Evolutionary conservation across 371 early-diverging fungal genomes (phyloP), one percentile per base, ranked within the genome.

Genomic region (Mucor velutinosus): DNA sequence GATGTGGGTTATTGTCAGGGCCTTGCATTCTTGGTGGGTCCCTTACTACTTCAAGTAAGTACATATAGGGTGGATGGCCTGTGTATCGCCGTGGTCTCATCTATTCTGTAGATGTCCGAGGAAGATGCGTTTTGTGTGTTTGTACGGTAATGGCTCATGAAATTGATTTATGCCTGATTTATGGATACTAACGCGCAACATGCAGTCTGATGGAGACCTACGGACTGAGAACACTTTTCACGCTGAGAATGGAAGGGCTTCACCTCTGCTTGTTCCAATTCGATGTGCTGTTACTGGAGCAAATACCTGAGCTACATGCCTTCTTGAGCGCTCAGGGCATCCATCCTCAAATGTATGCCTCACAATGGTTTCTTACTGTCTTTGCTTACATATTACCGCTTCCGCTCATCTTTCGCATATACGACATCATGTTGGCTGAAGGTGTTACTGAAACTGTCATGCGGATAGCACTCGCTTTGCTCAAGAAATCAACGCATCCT

Each of bases 1-100:
- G 90, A 94, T 64, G 93, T 97, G 19, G 99, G 99, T 4, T 95
- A 98, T 76, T 98, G 98, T 79, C 98, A 98, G 84, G 98, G 98
- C 25, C 81, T 98, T 19, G 92, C 95, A 15, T 97, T 97, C 75
- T 76, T 98, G 37, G 96, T 93, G 1, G 98, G 95, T 7, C 93
- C 96, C 15, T 69, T 98, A 67, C 80, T 98, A 60, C 86, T 95
- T 81, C 94, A 95, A 78, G 93, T 92, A 87, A 47, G 65, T 15
- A 25, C 15, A 41, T 43, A 7, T 23, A 8, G 4, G 8, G 4
- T 33, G 8, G 33, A 4, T 33, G 3, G 8, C 8, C 7, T 33
- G 33, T 1, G 8, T 3, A 33, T 33, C 33, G 33, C 3, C 33
- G 33, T 33, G 33, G 33, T 33, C 33, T 33, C 3, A 33, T 33